A percentile compares a stretch with the other conserved stretches of the same genome.
Conservation (phyloP, 371 early-diverging fungal species). For the Rhizopus delemar region DNA sequence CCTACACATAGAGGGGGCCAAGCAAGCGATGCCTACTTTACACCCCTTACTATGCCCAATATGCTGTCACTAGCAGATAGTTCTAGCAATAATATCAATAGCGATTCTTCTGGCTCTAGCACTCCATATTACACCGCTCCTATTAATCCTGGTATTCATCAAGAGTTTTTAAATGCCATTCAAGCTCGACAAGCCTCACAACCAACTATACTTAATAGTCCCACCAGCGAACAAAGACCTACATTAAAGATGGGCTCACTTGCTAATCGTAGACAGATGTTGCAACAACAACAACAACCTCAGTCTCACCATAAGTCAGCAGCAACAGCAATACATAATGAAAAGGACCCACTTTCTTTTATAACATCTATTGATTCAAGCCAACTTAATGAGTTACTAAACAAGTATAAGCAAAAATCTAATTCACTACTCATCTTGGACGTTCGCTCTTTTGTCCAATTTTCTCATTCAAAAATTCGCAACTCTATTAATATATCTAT, state of each 20-base stretch:
- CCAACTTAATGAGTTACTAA: constrained; percentile 10
- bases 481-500: constrained; percentile 57
- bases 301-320: too few relatives aligned
- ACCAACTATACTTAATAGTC: constrained; percentile 30
- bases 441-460: constrained; percentile 57
- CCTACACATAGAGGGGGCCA: constrained; percentile 35
- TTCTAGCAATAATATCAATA: constrained; percentile 12
- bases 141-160: constrained; percentile 43
- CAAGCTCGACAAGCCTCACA: constrained; percentile 46
- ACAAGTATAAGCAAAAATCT: neutral
- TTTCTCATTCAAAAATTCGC: constrained; percentile 46
- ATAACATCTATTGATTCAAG: constrained; percentile 12
- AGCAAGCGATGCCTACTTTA: constrained; percentile 45
- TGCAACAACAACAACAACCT: constrained; percentile 4
- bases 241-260: constrained; percentile 24
- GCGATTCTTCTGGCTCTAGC: constrained; percentile 6
- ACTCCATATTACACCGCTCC: constrained; percentile 57
- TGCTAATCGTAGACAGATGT: constrained; percentile 22
- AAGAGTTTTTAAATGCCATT: constrained; percentile 54
- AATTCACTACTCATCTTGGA: constrained; percentile 47
- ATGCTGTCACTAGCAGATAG: constrained; percentile 10
- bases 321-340: neutral
- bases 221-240: constrained; percentile 7
- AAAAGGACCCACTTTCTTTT: neutral
- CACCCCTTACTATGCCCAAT: constrained; percentile 42